These are phyloP conservation scores for Diutina mesorugosa DNA, from an alignment of 1,139 yeast genomes.

Conservation along the genomic window DNA sequence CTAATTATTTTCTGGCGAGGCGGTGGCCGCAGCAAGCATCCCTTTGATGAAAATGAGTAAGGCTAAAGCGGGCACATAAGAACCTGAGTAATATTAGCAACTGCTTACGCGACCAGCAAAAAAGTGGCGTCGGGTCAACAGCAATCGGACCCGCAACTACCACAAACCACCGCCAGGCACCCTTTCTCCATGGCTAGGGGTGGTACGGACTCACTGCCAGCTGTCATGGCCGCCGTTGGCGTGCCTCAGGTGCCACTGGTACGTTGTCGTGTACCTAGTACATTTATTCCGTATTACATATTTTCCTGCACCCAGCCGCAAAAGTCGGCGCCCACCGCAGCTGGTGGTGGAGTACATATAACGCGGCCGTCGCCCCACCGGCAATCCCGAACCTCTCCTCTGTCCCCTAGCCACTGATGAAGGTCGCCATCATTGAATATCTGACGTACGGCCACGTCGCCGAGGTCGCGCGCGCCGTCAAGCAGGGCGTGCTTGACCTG, in stretches of 20 bases:
- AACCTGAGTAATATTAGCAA: neutral
- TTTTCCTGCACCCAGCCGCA: neutral
- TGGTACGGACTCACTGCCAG: too few relatives aligned
- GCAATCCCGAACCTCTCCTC: neutral
- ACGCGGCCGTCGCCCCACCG: neutral
- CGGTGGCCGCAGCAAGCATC: neutral
- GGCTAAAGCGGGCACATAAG: neutral
- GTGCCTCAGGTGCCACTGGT: too few relatives aligned
- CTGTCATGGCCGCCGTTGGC: too few relatives aligned
- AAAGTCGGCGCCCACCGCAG: neutral
- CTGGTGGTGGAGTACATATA: neutral
- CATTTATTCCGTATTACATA: neutral
- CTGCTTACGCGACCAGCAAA: neutral
- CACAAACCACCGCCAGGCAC: too few relatives aligned
- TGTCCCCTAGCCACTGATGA: slow-evolving; percentile 5
- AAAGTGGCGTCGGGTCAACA: too few relatives aligned
- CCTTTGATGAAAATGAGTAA: neutral
- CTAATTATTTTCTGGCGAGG: neutral
- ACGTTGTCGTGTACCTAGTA: too few relatives aligned
- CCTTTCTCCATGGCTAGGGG: too few relatives aligned
- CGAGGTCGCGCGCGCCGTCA: slow-evolving; percentile 53
- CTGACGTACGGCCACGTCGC: slow-evolving; percentile 74
- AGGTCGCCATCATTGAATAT: slow-evolving; percentile 57
- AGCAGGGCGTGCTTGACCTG: slow-evolving; percentile 59
- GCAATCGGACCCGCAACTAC: too few relatives aligned